Evolutionary conservation across 129 eudicot genomes (phyloP), one percentile per base, ranked within the genome.

Genomic region (Tagetes erecta): DNA sequence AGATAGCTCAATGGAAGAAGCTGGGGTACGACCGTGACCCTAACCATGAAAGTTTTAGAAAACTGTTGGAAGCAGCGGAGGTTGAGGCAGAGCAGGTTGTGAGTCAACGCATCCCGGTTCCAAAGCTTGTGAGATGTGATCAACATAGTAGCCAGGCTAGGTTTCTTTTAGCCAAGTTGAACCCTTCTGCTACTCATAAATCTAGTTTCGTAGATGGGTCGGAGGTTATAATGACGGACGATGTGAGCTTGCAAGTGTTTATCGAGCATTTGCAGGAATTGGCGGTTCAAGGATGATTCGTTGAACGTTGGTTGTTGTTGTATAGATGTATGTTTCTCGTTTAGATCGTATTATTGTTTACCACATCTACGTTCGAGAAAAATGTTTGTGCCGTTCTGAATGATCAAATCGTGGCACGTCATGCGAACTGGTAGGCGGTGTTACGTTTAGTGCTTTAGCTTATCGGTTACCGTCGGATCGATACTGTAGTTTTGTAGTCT

Each of bases 101-200:
- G 86, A 80, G 91, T 39, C 93, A 91, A 47, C 73, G 99, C 76
- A 57, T 91, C 45, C 99, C 99, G 0, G 93, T 88, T 30, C 97
- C 99, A 0, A 94, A 91, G 62, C 82, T 94, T 4, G 67, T 94
- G 8, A 91, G 80, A 71, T 94, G 99, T 57, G 99, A 94, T 34
- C 99, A 94, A 78, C 91, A 94, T 73, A 80, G 98, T 71, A 93
- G 98, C 81, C 97, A 90, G 86, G 98, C 98, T n/a, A 84, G 98
- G 80, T 90, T 93, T 90, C 92, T 93, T 72, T 91, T 94, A 37
- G 99, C 99, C 6, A 94, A 91, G 84, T 68, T 94, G 81, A 94
- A 94, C 85, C 99, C 99, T 10, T 94, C 99, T 42, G 91, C 80
- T 7, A 94, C 96, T 0, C 99, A 91, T 44, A 88, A 94, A 64